These are phyloP conservation scores for Xylaria sp. DNA, from an alignment of 2,329 filamentous ascomycete species.

Conservation along the genomic window DNA sequence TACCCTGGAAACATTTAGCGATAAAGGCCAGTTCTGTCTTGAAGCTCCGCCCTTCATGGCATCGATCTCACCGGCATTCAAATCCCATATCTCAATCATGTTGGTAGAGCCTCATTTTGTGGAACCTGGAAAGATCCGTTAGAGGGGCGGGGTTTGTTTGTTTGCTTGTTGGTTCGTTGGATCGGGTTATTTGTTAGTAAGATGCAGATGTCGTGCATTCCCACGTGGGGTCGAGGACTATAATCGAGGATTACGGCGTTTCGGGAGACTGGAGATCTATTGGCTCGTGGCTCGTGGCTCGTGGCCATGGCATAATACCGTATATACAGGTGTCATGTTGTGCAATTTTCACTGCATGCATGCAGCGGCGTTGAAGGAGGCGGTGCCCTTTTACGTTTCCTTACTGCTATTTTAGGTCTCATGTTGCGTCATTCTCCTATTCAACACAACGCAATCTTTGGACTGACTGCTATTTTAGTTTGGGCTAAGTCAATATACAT, in stretches of 20 bases:
- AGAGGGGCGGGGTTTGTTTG: neutral
- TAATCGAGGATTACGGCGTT: constrained; percentile 8
- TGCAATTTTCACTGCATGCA: neutral
- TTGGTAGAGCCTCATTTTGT: constrained; percentile 1
- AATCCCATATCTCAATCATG: neutral
- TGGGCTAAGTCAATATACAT: neutral
- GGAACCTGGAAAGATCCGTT: neutral
- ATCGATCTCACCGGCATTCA: neutral
- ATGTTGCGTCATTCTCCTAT: neutral
- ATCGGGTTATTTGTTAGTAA: constrained; percentile 6
- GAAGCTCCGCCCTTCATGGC: neutral
- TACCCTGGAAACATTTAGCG: neutral
- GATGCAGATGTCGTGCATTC: neutral
- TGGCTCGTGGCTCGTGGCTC: constrained; percentile 1
- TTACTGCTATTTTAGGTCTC: constrained; percentile 4
- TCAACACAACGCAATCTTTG: neutral
- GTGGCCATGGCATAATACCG: neutral
- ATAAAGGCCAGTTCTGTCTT: neutral
- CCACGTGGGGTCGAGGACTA: neutral
- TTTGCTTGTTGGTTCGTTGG: neutral
- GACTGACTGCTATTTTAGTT: neutral
- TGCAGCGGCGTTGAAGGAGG: neutral
- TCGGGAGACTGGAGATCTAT: neutral
- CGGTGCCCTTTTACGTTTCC: neutral
- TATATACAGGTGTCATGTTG: neutral